Evolutionary conservation across 2,329 filamentous ascomycete genomes (phyloP), one percentile per base, ranked within the genome.

Genomic region (Ophidiomyces ophidiicola): DNA sequence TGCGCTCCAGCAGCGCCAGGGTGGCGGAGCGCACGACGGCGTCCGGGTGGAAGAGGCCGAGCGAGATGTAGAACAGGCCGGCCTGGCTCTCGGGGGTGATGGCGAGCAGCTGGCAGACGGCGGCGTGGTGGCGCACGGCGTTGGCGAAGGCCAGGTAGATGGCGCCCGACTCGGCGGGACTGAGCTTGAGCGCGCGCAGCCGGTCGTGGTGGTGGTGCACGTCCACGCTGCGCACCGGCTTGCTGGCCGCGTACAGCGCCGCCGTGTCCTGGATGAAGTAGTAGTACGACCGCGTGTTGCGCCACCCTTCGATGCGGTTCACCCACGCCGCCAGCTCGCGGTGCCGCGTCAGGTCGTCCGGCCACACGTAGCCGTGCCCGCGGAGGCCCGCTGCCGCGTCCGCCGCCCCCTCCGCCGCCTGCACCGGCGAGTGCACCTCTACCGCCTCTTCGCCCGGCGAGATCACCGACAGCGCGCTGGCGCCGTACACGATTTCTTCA

Each of bases 341-440:
- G 51, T 82, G 73, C 60, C 85, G 88, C 5, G 80, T 72, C 28
- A 69, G 66, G 41, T 94, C 85, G 51, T 94, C 84, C 2, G 80
- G 65, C 90, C 90, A 98, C 23, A 98, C 88, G 56, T 93, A 96
- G 28, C 90, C 90, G 56, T 96, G 90, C 0, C 88, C 88, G 8
- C 73, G 73, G 8, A 82, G 69, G 3, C n/a, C n/a, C n/a, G n/a
- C n/a, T n/a, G n/a, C n/a, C n/a, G n/a, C n/a, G n/a, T n/a, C n/a
- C n/a, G n/a, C n/a, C n/a, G n/a, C n/a, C n/a, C n/a, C n/a, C 1
- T 53, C 50, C 39, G 61, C 57, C 5, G 49, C 46, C 43, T 60
- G 57, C 2, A 54, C 46, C 8, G 37, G 39, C 28, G 71, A 68
- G 44, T 58, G 53, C 5, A 53, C 46, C 8, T 39, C 42, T 4